Base-by-base conservation (phyloP, 371 early-diverging fungal genomes). In the Mucor sp. region DNA sequence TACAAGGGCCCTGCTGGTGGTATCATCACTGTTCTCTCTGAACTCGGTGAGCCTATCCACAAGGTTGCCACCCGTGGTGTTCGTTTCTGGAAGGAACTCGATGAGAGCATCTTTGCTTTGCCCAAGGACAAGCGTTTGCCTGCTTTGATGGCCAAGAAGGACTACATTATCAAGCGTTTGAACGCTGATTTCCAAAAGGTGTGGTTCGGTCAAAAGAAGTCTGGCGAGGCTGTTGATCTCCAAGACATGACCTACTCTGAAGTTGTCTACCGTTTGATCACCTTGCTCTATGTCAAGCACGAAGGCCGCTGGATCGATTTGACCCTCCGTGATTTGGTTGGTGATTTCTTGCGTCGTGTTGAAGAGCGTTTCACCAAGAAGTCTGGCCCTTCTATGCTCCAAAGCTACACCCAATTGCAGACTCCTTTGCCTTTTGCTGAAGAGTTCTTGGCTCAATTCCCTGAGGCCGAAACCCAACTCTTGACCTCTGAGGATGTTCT, bases 21-120 rank as follows among this genome's bases (percentile, higher is more conserved):
- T 68, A 88, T 97, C 60, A 86, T 97, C 72, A 97, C 98, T 17
- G 97, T 97, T 50, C 89, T 91, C 50, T 97, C 97, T 27, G 98
- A 97, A 80, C 77, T 97, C 62, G 98, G 98, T 66, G 97, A 97
- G 77, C 97, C 97, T 60, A 97, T 97, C 72, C 98, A 97, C 90
- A 96, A 96, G 87, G 89, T 97, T 59, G 98, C 98, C 58, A 97
- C 95, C 59, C 94, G 96, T 58, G 97, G 96, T 76, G 94, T 96
- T 39, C 80, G 86, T 76, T 84, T 97, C 71, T 97, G 97, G 97
- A 93, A 94, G 80, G 98, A 97, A 77, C 83, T 97, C 74, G 97
- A 97, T 71, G 96, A 96, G 69, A 91, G 90, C 48, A 90, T 97
- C 69, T 93, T 97, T 77, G 81, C 84, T 37, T 88, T 95, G 44